Evolutionary conservation across 352 stramenopile species (phyloP).

Genomic region (Phytophthora crassamura): DNA sequence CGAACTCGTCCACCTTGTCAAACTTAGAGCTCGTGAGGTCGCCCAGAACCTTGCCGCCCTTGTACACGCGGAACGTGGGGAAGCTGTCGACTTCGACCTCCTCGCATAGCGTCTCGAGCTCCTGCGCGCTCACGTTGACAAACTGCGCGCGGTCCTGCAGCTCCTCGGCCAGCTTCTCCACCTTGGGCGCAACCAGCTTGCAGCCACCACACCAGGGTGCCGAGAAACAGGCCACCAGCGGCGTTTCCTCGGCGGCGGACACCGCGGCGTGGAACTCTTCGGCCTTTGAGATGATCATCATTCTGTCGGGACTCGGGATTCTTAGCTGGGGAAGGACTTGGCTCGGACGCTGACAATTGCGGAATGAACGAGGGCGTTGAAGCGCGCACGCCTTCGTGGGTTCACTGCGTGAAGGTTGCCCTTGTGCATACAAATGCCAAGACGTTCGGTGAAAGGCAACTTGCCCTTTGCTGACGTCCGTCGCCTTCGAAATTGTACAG

Average conservation of each 20-base stretch:
- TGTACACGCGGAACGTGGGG: constrained; percentile 83
- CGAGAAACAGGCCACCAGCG: constrained; percentile 60
- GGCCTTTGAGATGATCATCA: constrained; percentile 43
- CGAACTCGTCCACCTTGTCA: constrained; percentile 64
- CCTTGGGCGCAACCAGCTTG: constrained; percentile 63
- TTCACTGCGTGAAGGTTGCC: constrained; percentile 4
- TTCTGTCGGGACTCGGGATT: constrained; percentile 15
- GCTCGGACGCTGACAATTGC: constrained; percentile 33
- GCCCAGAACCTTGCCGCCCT: constrained; percentile 55
- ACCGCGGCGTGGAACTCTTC: constrained; percentile 54
- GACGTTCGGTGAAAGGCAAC: constrained; percentile 5
- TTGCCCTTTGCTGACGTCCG: constrained; percentile 17
- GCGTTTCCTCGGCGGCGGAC: constrained; percentile 33
- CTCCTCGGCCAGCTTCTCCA: constrained; percentile 61
- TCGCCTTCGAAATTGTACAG: constrained; percentile 26
- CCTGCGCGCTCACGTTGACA: constrained; percentile 58
- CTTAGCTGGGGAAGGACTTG: constrained; percentile 6
- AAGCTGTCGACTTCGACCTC: constrained; percentile 81
- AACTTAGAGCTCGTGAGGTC: constrained; percentile 77
- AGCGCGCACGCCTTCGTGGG: constrained; percentile 8
- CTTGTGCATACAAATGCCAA: constrained; percentile 30
- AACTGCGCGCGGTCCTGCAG: constrained; percentile 39
- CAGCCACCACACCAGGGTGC: constrained; percentile 74
- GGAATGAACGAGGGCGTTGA: constrained; percentile 33
- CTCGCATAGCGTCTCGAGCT: constrained; percentile 71